Evolutionary conservation across 345 rosid genomes (phyloP), one percentile per base, ranked within the genome.

Genomic region (Moricandia moricandioides): DNA sequence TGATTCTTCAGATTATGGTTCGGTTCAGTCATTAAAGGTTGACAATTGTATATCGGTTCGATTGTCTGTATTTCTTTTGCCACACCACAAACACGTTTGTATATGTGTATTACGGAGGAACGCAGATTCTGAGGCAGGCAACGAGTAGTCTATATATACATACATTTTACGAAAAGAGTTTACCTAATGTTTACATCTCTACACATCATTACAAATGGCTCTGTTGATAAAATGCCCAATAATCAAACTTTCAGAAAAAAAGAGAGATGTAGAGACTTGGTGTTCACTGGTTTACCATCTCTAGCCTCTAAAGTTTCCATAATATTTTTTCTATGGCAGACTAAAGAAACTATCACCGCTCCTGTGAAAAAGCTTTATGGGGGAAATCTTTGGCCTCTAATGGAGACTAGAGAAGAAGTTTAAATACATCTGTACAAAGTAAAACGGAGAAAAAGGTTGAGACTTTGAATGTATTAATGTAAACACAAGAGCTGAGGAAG

Each of bases 111-210:
- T 7, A 40, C 49, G 11, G 39, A 35, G 39, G 10, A 35, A 40
- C 14, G 5, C 14, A 40, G n/a, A 40, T 40, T 11, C 49, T n/a
- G 51, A 43, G 16, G 51, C 51, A 43, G 52, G 9, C 26, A 29
- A 43, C 27, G 24, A 21, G 65, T 5, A 73, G 47, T 55, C 2
- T 40, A 43, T n/a, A 58, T 14, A 16, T 40, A 43, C 12, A 43
- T 43, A 43, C 12, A 30, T 60, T 34, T 12, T 12, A 29, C 27
- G 33, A 62, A 69, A 62, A 21, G 16, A 69, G 70, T 76, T 67
- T 55, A 13, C 70, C 75, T 69, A 76, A 40, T 55, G 55, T 69
- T 61, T 76, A 76, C 56, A 54, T 76, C 60, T 76, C 58, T 67
- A 21, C 57, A 58, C 45, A 65, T 26, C 34, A 73, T 13, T 57